A percentile compares a stretch with the other conserved stretches of the same genome.
These are phyloP conservation scores for Corchorus capsularis DNA, from an alignment of 345 rosid species.

Conservation along the genomic window DNA sequence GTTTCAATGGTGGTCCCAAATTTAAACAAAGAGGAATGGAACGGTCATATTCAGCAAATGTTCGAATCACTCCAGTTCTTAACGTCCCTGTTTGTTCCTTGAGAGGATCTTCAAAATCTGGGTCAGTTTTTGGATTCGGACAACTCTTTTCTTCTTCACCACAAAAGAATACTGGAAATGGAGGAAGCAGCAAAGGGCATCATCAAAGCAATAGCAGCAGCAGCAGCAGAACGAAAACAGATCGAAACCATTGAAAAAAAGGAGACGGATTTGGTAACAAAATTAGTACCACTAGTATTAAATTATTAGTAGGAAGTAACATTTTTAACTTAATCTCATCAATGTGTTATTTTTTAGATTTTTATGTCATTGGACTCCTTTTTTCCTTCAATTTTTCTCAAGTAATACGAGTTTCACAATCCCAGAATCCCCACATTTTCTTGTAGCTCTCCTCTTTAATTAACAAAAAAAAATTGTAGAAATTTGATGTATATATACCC, in stretches of 20 bases:
- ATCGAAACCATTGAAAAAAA: conserved; percentile 23
- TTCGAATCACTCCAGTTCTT: conserved; percentile 65
- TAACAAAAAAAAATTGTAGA: background rate
- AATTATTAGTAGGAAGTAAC: conserved; percentile 1
- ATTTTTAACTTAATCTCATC: conserved; percentile 21
- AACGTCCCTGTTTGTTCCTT: conserved; percentile 72
- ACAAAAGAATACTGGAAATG: conserved; percentile 43
- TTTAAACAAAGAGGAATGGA: conserved; percentile 82
- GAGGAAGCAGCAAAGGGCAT: conserved; percentile 25
- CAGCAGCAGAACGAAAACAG: conserved; percentile 23
- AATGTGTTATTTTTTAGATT: conserved; percentile 9
- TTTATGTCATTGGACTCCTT: conserved; percentile 1
- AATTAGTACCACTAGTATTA: conserved; percentile 12
- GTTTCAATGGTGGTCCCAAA: conserved; percentile 87
- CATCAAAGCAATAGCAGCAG: conserved; percentile 34
- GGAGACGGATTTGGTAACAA: conserved; percentile 20
- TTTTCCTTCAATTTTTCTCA: background rate
- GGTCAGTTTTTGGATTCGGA: conserved; percentile 53
- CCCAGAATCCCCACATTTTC: background rate
- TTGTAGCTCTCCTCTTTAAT: conserved; percentile 7
- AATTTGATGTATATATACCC: conserved; percentile 1
- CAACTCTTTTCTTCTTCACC: conserved; percentile 58
- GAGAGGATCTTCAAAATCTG: conserved; percentile 58
- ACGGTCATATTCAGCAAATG: conserved; percentile 87
- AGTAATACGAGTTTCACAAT: background rate